Evolutionary conservation across 768 basidiomycete species (phyloP), one percentile per base, ranked within the genome.

Genomic region (Tylopilus vinaceipallidus): DNA sequence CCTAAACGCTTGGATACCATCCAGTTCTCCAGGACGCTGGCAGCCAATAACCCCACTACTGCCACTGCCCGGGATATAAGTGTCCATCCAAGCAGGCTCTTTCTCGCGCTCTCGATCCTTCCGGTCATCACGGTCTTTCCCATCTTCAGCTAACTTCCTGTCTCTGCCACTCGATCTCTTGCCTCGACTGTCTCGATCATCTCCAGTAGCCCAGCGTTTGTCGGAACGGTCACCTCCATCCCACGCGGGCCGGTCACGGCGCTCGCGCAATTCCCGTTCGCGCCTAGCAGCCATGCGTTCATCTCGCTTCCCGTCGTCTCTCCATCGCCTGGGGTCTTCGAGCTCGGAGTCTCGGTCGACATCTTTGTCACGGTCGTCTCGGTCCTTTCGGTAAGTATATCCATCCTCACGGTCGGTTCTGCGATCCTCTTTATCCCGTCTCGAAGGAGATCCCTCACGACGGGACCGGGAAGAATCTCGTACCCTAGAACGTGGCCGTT

Each of bases 21-120:
- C 90, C 22, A 90, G 71, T 60, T 87, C 86, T 17, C 86, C 90
- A 41, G 69, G 66, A 27, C 71, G 72, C 52, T 79, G 78, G 8
- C 80, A 80, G 16, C 87, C 86, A 46, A 88, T 73, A 45, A 88
- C 82, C 13, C 84, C 86, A 40, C 73, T 71, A 27, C 70, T 71
- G 16, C 80, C 65, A 20, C 75, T 76, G 43, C 71, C 75, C 12
- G 89, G 88, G 52, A 91, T 77, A 63, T 90, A 91, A 17, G 87
- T 83, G 56, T 91, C 91, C 90, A 93, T 93, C 90, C 90, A 93
- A 16, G 90, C 90, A 20, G 90, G 91, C 62, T 92, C 91, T 60
- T 87, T 90, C 72, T 93, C 91, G 58, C 80, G 82, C 27, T 75
- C 74, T 48, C 71, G 68, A 56, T 83, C 83, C 48, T 77, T 75